Evolutionary conservation across 805 yeast species (phyloP), one percentile per base, ranked within the genome.

Genomic region (Hagleromyces aurorensis): DNA sequence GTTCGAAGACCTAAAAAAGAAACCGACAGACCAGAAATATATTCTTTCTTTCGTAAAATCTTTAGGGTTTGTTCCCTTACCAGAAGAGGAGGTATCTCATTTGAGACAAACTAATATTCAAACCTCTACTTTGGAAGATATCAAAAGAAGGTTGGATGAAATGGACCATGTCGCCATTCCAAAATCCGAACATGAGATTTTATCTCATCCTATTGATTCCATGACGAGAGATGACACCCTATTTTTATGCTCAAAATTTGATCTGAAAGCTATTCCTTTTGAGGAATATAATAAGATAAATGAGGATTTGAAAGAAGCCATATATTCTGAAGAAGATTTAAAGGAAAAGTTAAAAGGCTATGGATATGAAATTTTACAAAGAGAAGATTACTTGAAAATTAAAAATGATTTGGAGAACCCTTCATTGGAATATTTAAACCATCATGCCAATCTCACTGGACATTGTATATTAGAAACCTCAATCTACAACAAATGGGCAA

Each of bases 51-150:
- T 43, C 8, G 35, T 41, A 5, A 39, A 31, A 18, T 22, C 25
- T 1, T 23, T 37, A 7, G 50, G 50, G 4, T 38, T 37, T 23
- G 24, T 38, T 7, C 40, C 48, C 7, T 23, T 48, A 11, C 32
- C 46, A 12, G 22, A 22, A 10, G 18, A 37, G 10, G 45, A 41
- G 12, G 30, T 44, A 7, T 16, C 25, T 11, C 13, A 25, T 3
- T 26, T 43, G 12, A 22, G 32, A 23, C 23, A 18, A n/a, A 23
- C 37, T 3, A 14, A 36, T 14, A 10, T 43, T 2, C 18, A 13
- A 3, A 33, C 22, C 6, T 25, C 40, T n/a, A 21, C 19, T 11
- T 13, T 41, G 12, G 24, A 30, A 10, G 37, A 30, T 9, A 23
- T 46, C 2, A 25, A 33, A 14, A 30, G 25, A 6, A 42, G 34